phyloP scores from a whole-genome alignment of 805 yeast genomes.

The Scheffersomyces lignosus region DNA sequence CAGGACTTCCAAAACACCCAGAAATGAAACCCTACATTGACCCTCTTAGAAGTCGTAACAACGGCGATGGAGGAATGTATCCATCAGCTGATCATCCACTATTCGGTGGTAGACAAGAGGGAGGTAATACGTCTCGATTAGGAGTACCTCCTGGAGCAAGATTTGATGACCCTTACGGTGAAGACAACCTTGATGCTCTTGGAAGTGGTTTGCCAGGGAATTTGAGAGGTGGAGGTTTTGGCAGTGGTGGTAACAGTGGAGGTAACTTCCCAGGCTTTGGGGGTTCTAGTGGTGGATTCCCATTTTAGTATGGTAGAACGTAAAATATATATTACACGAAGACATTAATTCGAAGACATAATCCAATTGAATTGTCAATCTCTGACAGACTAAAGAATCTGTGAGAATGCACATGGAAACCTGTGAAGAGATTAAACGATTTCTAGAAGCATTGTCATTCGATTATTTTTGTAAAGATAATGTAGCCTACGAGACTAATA shows the following conservation, averaged over 20 bases:
- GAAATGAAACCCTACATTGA: conserved; percentile 42
- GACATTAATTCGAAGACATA: too few relatives aligned
- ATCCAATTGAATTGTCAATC: too few relatives aligned
- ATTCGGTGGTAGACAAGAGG: conserved; percentile 30
- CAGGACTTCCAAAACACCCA: conserved; percentile 43
- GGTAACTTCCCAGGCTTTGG: conserved; percentile 10
- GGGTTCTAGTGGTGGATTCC: conserved; percentile 8
- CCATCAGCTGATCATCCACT: conserved; percentile 54
- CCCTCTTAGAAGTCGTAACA: conserved; percentile 29
- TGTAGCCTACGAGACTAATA: too few relatives aligned
- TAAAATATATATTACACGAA: too few relatives aligned
- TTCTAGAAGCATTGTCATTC: too few relatives aligned
- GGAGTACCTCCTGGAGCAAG: conserved; percentile 50
- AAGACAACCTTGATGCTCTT: conserved; percentile 42
- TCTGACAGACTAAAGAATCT: too few relatives aligned
- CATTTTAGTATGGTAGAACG: not conserved
- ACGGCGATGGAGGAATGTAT: conserved; percentile 52
- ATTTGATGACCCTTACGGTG: conserved; percentile 51
- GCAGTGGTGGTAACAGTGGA: not conserved
- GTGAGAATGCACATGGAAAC: too few relatives aligned
- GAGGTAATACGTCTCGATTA: conserved; percentile 25
- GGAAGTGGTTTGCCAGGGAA: conserved; percentile 50
- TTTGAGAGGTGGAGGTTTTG: conserved; percentile 18
- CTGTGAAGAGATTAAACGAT: too few relatives aligned
- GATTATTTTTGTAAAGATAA: too few relatives aligned